A percentile compares a stretch with the other conserved stretches of the same genome.
Conservation (phyloP, 2,329 filamentous ascomycete species). For the Xylaria digitata region DNA sequence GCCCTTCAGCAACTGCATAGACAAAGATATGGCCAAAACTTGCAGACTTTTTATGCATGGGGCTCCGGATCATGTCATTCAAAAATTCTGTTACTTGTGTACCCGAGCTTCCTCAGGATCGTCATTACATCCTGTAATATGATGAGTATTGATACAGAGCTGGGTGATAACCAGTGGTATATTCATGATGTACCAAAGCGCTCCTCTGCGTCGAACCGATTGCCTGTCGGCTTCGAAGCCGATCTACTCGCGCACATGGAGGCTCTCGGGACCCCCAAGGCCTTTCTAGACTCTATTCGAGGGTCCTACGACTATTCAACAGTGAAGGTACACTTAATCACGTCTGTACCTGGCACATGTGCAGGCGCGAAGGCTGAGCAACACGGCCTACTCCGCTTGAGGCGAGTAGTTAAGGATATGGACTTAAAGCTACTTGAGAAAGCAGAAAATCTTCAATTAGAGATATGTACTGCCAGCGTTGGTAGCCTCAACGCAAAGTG, state of each 20-base stretch:
- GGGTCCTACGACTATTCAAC: slow-evolving; percentile 43
- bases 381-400: slow-evolving; percentile 43
- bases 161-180: slow-evolving; percentile 47
- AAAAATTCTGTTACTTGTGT: slow-evolving; percentile 43
- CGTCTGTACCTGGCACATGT: slow-evolving; percentile 41
- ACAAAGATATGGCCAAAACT: slow-evolving; percentile 40
- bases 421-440: slow-evolving; percentile 30
- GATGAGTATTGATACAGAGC: slow-evolving; percentile 44
- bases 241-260: slow-evolving; percentile 40
- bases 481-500: slow-evolving; percentile 42
- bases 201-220: not conserved
- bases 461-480: slow-evolving; percentile 43
- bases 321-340: slow-evolving; percentile 43
- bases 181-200: slow-evolving; percentile 45
- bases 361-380: slow-evolving; percentile 39
- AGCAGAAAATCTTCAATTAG: slow-evolving; percentile 37
- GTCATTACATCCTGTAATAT: slow-evolving; percentile 47
- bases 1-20: slow-evolving; percentile 34
- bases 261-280: slow-evolving; percentile 38
- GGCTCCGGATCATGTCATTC: slow-evolving; percentile 41
- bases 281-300: slow-evolving; percentile 40
- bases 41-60: slow-evolving; percentile 44
- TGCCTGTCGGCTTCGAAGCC: slow-evolving; percentile 36
- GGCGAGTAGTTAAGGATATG: slow-evolving; percentile 34
- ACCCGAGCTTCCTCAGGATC: slow-evolving; percentile 42